phyloP scores from a whole-genome alignment of 2,329 filamentous ascomycete genomes.

The Alternaria conjuncta region DNA sequence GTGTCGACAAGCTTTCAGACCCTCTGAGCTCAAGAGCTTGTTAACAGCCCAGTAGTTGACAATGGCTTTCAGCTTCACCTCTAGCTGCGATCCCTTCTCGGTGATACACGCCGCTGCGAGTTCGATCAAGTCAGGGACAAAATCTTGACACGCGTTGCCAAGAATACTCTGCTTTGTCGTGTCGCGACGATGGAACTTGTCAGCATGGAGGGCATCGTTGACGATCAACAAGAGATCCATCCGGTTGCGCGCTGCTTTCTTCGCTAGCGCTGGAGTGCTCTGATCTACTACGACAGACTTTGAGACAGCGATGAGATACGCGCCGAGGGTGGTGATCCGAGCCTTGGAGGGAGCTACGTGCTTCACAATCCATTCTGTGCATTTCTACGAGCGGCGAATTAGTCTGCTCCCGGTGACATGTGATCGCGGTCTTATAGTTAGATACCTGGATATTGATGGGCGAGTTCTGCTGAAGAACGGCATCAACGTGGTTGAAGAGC shows the following conservation, averaged over 20 bases:
- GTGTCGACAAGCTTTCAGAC: conserved; percentile 66
- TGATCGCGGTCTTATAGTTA: conserved; percentile 26
- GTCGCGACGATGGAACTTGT: conserved; percentile 29
- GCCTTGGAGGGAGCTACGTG: conserved; percentile 72
- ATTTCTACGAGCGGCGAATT: conserved; percentile 65
- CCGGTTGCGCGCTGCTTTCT: conserved; percentile 67
- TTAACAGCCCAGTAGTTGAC: conserved; percentile 74
- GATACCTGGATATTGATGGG: conserved; percentile 44
- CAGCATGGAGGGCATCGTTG: conserved; percentile 73
- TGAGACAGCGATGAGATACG: conserved; percentile 75
- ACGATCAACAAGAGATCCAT: conserved; percentile 80
- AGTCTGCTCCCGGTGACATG: conserved; percentile 36
- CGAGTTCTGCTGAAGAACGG: conserved; percentile 37
- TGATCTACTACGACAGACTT: conserved; percentile 58
- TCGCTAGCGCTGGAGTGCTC: conserved; percentile 40
- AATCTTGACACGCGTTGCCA: conserved; percentile 56
- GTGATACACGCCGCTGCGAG: conserved; percentile 62
- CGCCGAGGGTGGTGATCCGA: conserved; percentile 72
- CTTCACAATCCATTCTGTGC: conserved; percentile 83
- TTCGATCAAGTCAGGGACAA: conserved; percentile 67
- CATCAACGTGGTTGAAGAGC: conserved; percentile 34
- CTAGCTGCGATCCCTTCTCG: conserved; percentile 68
- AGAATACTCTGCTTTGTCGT: conserved; percentile 14
- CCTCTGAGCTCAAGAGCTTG: conserved; percentile 63
- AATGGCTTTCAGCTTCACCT: conserved; percentile 64